Evolutionary conservation across 2,329 filamentous ascomycete species (phyloP).

Genomic region (Aspergillus sp.): DNA sequence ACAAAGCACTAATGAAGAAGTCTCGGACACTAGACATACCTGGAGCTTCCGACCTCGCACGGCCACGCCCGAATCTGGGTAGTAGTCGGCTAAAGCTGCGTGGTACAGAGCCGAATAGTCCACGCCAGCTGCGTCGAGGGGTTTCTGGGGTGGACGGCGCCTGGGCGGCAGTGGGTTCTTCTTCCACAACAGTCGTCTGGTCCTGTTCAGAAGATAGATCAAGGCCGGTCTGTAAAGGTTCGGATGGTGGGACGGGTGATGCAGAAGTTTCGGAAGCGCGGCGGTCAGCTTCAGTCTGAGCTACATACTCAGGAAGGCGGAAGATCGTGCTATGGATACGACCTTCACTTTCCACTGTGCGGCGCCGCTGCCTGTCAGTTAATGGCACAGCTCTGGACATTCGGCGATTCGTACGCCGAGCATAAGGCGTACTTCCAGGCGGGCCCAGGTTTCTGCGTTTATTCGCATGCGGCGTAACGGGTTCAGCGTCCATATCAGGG

Average conservation of each 20-base stretch:
- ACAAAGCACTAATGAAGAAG: neutral
- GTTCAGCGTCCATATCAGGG: conserved; percentile 8
- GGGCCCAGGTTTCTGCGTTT: conserved; percentile 25
- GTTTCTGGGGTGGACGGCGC: conserved; percentile 22
- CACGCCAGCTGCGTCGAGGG: conserved; percentile 27
- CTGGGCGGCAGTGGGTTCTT: conserved; percentile 3
- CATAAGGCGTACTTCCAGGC: conserved; percentile 23
- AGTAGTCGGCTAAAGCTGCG: conserved; percentile 28
- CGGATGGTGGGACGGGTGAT: conserved; percentile 6
- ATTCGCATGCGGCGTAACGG: conserved; percentile 18
- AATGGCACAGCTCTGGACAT: conserved; percentile 24
- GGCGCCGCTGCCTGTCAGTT: conserved; percentile 30
- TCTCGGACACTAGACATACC: conserved; percentile 11
- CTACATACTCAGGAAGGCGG: conserved; percentile 32
- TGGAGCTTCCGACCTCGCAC: conserved; percentile 13
- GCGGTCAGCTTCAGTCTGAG: conserved; percentile 31
- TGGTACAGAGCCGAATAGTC: conserved; percentile 31
- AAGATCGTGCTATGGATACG: conserved; percentile 35
- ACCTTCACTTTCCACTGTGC: conserved; percentile 29
- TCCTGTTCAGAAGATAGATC: conserved; percentile 10
- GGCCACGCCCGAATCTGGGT: conserved; percentile 19
- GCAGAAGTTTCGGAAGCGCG: conserved; percentile 10
- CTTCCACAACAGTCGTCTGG: neutral
- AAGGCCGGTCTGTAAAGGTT: conserved; percentile 10
- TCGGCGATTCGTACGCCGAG: conserved; percentile 17